Percentiles rank a stretch among this genome's conserved stretches.
phyloP scores from a whole-genome alignment of 2,329 filamentous ascomycete genomes.

The Monosporascus cannonballus region DNA sequence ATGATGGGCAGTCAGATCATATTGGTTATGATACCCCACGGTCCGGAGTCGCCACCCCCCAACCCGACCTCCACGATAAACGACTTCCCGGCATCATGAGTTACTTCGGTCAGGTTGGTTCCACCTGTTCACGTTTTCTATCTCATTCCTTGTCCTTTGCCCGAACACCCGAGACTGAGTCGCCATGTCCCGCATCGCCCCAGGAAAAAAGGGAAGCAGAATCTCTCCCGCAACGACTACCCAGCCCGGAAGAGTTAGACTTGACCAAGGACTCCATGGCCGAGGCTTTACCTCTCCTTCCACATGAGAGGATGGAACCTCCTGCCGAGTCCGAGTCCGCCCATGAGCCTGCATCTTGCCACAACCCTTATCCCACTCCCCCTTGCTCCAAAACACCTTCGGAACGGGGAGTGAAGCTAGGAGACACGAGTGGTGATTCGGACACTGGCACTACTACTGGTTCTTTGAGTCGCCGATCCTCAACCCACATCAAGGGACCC shows the following conservation, averaged over 20 bases:
- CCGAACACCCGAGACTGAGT: constrained; percentile 32
- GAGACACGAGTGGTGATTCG: constrained; percentile 34
- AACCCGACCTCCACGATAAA: constrained; percentile 91
- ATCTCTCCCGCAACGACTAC: constrained; percentile 13
- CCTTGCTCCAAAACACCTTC: constrained; percentile 44
- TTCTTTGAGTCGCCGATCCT: constrained; percentile 26
- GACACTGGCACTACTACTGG: constrained; percentile 27
- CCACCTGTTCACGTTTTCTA: constrained; percentile 58
- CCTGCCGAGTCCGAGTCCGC: constrained; percentile 23
- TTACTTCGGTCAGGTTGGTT: constrained; percentile 99
- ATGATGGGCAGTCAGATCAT: constrained; percentile 65
- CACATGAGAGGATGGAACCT: constrained; percentile 32
- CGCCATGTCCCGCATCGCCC: constrained; percentile 27
- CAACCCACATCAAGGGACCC: constrained; percentile 36
- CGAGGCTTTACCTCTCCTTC: constrained; percentile 28
- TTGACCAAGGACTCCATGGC: constrained; percentile 17
- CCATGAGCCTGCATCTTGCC: constrained; percentile 21
- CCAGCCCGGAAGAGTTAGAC: constrained; percentile 15
- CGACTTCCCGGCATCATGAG: constrained; percentile 92
- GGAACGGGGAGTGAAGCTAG: constrained; percentile 36
- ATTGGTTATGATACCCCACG: constrained; percentile 82
- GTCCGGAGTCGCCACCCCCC: constrained; percentile 86
- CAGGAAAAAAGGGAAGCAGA: constrained; percentile 26
- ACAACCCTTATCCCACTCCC: constrained; percentile 51
- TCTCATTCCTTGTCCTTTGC: constrained; percentile 32